phyloP scores from a whole-genome alignment of 2,329 filamentous ascomycete species.

The Cordyceps pruinosa region DNA sequence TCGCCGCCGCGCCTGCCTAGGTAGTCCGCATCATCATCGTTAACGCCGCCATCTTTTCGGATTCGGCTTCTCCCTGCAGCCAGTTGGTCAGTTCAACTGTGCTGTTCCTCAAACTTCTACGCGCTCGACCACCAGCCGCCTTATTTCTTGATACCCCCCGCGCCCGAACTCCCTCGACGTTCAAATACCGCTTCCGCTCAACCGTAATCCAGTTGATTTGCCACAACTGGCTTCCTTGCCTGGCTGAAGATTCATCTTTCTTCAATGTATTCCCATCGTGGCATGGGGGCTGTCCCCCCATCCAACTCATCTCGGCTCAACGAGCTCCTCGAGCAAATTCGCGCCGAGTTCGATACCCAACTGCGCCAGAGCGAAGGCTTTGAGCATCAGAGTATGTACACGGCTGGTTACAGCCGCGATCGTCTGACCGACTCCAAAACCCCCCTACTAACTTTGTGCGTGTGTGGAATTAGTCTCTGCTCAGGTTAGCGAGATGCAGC shows the following conservation, averaged over 20 bases:
- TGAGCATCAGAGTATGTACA: slow-evolving; percentile 82
- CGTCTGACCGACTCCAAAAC: background rate
- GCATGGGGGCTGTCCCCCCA: slow-evolving; percentile 64
- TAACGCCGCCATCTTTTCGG: background rate
- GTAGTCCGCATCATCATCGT: background rate
- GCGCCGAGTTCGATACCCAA: slow-evolving; percentile 84
- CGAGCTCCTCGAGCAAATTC: slow-evolving; percentile 86
- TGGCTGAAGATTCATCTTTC: slow-evolving; percentile 26
- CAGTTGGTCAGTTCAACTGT: background rate
- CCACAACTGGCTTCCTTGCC: background rate
- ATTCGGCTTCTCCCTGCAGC: background rate
- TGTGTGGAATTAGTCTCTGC: slow-evolving; percentile 58
- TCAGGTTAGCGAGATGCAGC: slow-evolving; percentile 91
- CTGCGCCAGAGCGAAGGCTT: slow-evolving; percentile 75
- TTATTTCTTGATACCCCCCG: slow-evolving; percentile 2
- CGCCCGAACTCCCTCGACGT: background rate
- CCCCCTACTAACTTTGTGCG: slow-evolving; percentile 19
- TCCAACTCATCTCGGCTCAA: slow-evolving; percentile 61
- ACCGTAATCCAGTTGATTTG: background rate
- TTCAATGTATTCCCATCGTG: slow-evolving; percentile 88
- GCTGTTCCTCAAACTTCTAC: background rate
- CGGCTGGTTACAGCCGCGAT: slow-evolving; percentile 1
- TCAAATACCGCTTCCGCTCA: background rate
- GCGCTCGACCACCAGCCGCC: background rate
- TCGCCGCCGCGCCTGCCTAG: background rate